Percentiles rank a stretch among this genome's conserved stretches.
These are phyloP conservation scores for Choanephora cucurbitarum DNA, from an alignment of 371 early-diverging fungal genomes.

Conservation along the genomic window DNA sequence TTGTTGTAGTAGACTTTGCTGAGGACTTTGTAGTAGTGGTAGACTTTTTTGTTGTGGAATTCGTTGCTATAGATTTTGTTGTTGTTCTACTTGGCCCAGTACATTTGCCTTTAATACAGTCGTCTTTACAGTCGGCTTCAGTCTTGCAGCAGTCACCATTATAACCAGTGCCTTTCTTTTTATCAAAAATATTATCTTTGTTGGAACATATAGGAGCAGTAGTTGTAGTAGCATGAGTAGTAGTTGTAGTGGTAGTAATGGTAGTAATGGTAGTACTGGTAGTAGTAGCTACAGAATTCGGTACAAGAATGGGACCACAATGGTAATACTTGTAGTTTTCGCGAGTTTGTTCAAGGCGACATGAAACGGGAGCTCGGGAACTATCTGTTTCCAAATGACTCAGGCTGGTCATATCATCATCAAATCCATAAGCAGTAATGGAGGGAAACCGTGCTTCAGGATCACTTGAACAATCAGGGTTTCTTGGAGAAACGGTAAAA, in stretches of 20 bases:
- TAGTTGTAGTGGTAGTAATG: neutral
- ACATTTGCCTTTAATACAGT: constrained; percentile 6
- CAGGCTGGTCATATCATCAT: too few relatives aligned
- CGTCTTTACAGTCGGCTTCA: constrained; percentile 7
- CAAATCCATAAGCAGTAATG: too few relatives aligned
- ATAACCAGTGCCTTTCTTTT: constrained; percentile 5
- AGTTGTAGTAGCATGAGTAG: neutral
- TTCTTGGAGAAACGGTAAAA: too few relatives aligned
- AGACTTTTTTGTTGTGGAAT: neutral
- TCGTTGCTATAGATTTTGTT: neutral
- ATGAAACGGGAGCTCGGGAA: too few relatives aligned
- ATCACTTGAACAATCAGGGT: too few relatives aligned
- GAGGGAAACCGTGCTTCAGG: too few relatives aligned
- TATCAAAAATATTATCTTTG: neutral
- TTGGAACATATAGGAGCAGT: neutral
- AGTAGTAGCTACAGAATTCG: too few relatives aligned
- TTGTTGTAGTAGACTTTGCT: neutral
- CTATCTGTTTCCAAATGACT: too few relatives aligned
- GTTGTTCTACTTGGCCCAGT: neutral
- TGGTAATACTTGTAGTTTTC: too few relatives aligned
- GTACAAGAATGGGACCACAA: too few relatives aligned
- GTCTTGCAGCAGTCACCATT: constrained; percentile 5
- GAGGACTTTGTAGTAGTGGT: neutral
- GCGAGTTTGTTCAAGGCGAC: too few relatives aligned
- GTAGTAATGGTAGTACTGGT: neutral